Base-by-base conservation (phyloP, 345 rosid genomes). In the Camelina sativa region DNA sequence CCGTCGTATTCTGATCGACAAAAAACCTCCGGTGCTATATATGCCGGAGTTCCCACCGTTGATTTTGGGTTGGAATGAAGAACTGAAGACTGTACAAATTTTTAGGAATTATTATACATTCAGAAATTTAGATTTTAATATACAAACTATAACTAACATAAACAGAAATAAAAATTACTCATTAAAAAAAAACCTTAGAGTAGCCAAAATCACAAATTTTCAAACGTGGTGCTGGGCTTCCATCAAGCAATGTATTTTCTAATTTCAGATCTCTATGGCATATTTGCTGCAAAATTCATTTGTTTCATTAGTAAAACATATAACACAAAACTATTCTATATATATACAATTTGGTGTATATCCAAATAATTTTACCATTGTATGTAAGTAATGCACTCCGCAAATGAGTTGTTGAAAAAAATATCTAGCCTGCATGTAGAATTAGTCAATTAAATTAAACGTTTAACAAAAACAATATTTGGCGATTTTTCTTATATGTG, bases 31-130 rank as follows among this genome's bases (percentile, higher is more conserved):
- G 98, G 97, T 76, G 99, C 99, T 50, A 92, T 96, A 75, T 90
- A 92, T n/a, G 99, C 98, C 74, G 99, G 99, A 76, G 98, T 96
- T 59, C 99, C 99, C 38, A 96, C 99, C 7, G 97, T 92, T 60
- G 99, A 96, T 81, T 87, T 96, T 3, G 98, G 99, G 78, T 88
- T 91, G 4, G 97, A 96, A 80, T 92, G 97, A 11, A 92, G 87
- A 80, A 95, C 83, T 6, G 94, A 86, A 61, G 99, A 95, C 98
- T 92, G 83, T 46, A 46, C 13, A 25, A 2, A 12, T 4, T 4
- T 5, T 25, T 9, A 23, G 4, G 35, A 34, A 46, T 11, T 25
- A 54, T 32, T 55, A 34, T 32, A 22, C 23, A 47, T 56, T 65
- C 5, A 16, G 5, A n/a, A 37, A 65, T 11, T 13, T 5, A 11